phyloP scores from a whole-genome alignment of 2,329 filamentous ascomycete species.

The Dactylellina sp. region DNA sequence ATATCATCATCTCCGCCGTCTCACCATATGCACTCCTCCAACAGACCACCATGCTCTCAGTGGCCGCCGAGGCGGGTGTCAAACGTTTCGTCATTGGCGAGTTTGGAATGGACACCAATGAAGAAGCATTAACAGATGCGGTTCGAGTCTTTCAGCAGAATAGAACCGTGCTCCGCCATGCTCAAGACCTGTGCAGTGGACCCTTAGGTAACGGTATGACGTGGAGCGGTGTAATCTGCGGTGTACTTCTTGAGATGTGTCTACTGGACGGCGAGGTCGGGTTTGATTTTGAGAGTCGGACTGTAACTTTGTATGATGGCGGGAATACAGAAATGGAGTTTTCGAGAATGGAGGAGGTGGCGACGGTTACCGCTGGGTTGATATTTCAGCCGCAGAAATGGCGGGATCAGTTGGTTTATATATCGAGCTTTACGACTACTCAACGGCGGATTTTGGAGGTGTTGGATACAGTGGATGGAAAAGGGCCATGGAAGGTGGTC shows the following conservation, averaged over 20 bases:
- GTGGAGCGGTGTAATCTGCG: no score
- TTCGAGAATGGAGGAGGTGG: conserved; percentile 24
- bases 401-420: conserved; percentile 14
- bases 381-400: conserved; percentile 19
- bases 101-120: conserved; percentile 26
- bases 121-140: conserved; percentile 17
- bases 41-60: conserved; percentile 34
- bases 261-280: no score
- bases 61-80: conserved; percentile 23
- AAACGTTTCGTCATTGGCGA: conserved; percentile 37
- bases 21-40: conserved; percentile 25
- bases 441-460: conserved; percentile 22
- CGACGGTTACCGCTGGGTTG: conserved; percentile 18
- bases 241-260: no score
- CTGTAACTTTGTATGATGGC: no score
- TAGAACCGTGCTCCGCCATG: conserved; percentile 6
- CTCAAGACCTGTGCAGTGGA: conserved; percentile 7
- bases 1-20: conserved; percentile 32
- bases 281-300: no score
- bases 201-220: background rate
- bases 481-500: conserved; percentile 26
- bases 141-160: conserved; percentile 20
- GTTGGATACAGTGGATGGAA: conserved; percentile 16
- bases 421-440: conserved; percentile 19
- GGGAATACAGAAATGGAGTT: conserved; percentile 26